Conservation (phyloP, 2,329 filamentous ascomycete genomes). For the Chaetomium olivaceum region DNA sequence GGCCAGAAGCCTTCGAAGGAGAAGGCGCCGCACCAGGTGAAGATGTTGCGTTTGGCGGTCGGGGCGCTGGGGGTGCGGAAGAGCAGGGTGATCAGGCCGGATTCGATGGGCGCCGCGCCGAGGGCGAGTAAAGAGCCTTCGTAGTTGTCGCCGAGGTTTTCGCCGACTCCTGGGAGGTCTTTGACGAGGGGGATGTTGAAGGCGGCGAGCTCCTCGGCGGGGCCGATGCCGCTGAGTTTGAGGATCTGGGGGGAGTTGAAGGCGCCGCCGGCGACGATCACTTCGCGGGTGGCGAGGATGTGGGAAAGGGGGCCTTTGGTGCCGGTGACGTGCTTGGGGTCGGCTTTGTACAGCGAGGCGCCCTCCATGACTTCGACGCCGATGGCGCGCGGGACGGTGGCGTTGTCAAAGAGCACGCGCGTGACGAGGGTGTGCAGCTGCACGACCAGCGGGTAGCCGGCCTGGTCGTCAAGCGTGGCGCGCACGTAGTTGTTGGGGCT, state of each 20-base stretch:
- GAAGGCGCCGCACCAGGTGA: constrained; percentile 38
- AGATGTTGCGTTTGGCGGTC: constrained; percentile 37
- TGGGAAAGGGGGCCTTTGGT: constrained; percentile 31
- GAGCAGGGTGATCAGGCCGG: constrained; percentile 33
- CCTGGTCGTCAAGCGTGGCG: constrained; percentile 37
- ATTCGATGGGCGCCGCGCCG: constrained; percentile 36
- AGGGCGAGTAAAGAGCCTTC: constrained; percentile 47
- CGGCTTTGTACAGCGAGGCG: constrained; percentile 43
- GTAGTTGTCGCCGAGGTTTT: constrained; percentile 59
- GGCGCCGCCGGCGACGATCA: constrained; percentile 51
- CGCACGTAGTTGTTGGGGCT: constrained; percentile 49
- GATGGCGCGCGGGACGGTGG: constrained; percentile 37
- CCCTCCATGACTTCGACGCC: constrained; percentile 48
- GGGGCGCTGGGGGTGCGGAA: constrained; percentile 35
- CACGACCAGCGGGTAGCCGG: constrained; percentile 48
- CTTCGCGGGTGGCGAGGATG: constrained; percentile 43
- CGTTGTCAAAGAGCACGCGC: constrained; percentile 41
- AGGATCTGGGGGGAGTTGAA: constrained; percentile 38
- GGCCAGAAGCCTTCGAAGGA: constrained; percentile 40
- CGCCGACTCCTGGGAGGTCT: constrained; percentile 62
- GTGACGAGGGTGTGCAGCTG: constrained; percentile 41
- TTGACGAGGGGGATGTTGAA: constrained; percentile 53
- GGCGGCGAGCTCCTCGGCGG: constrained; percentile 39
- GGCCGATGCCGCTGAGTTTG: constrained; percentile 47
- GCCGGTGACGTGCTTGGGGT: constrained; percentile 40